Percentiles rank a stretch among this genome's conserved stretches.
Conservation (phyloP, 2,329 filamentous ascomycete species). For the Exophiala calicioides region DNA sequence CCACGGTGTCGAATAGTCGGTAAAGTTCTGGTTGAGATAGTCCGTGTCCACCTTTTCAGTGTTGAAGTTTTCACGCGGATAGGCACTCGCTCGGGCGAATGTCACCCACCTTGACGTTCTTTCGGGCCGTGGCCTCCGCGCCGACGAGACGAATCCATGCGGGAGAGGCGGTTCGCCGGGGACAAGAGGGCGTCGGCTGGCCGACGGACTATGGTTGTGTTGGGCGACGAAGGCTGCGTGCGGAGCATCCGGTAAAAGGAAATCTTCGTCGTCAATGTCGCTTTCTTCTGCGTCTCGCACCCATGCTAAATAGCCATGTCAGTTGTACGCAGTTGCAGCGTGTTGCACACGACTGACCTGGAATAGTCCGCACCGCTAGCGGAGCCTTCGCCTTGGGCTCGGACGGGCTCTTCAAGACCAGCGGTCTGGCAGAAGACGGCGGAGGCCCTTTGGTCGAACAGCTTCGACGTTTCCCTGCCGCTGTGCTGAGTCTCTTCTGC, state of each 20-base stretch:
- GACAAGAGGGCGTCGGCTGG: conserved; percentile 31
- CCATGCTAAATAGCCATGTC: conserved; percentile 37
- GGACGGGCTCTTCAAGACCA: neutral
- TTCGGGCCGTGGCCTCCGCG: conserved; percentile 23
- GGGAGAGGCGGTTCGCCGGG: conserved; percentile 13
- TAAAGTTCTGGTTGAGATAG: conserved; percentile 48
- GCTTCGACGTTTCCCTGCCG: conserved; percentile 11
- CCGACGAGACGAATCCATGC: conserved; percentile 17
- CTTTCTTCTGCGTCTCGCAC: conserved; percentile 46
- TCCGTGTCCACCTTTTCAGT: conserved; percentile 47
- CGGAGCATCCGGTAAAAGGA: conserved; percentile 40
- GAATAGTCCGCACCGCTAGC: conserved; percentile 25
- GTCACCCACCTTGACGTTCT: conserved; percentile 50
- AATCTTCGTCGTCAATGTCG: conserved; percentile 39
- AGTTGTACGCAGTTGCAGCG: neutral
- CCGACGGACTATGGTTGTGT: conserved; percentile 46
- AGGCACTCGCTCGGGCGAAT: conserved; percentile 46
- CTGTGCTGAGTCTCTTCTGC: conserved; percentile 8
- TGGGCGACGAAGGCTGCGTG: conserved; percentile 47
- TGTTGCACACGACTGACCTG: conserved; percentile 11
- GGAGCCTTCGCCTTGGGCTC: conserved; percentile 12
- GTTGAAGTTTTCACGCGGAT: conserved; percentile 41
- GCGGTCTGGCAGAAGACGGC: conserved; percentile 5
- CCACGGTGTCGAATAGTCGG: conserved; percentile 54
- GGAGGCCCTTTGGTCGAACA: conserved; percentile 14